phyloP scores from a whole-genome alignment of 805 yeast species.

The Lipomyces sp. region DNA sequence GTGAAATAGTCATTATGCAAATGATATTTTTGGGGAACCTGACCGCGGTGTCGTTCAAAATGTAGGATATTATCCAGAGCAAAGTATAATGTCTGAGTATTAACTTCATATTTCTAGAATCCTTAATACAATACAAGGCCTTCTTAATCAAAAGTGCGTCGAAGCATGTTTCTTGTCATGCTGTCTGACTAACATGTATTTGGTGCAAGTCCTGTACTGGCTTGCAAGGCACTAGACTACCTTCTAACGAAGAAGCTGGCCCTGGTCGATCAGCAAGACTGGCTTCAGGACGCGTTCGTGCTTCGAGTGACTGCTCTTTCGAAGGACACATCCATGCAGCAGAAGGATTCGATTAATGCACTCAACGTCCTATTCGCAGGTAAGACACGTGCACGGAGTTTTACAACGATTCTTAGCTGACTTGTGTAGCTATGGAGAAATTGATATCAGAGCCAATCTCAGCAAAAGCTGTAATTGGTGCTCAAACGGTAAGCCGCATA shows the following conservation, averaged over 20 bases:
- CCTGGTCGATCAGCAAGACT: conserved; percentile 10
- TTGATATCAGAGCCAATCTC: conserved; percentile 15
- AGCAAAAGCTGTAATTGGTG: conserved; percentile 14
- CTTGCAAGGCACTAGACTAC: conserved; percentile 24
- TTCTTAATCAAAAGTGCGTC: conserved; percentile 8
- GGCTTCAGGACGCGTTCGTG: conserved; percentile 18
- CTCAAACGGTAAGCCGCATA: conserved; percentile 21
- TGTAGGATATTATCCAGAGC: conserved; percentile 5
- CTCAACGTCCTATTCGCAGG: conserved; percentile 17
- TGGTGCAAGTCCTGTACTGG: conserved; percentile 5
- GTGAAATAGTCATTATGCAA: conserved; percentile 24
- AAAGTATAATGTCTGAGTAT: not conserved
- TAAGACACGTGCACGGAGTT: not conserved
- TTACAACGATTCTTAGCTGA: not conserved
- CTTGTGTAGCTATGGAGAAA: conserved; percentile 18
- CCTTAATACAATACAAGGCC: conserved; percentile 12
- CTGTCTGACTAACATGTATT: not conserved
- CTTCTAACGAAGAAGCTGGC: conserved; percentile 23
- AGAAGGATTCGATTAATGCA: not conserved
- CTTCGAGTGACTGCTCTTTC: not conserved
- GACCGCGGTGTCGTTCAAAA: conserved; percentile 14
- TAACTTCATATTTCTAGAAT: conserved; percentile 7
- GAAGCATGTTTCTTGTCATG: not conserved
- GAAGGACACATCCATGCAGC: not conserved
- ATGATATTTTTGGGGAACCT: conserved; percentile 24